These are phyloP conservation scores for Fusarium graminum DNA, from an alignment of 2,329 filamentous ascomycete genomes.

Conservation along the genomic window DNA sequence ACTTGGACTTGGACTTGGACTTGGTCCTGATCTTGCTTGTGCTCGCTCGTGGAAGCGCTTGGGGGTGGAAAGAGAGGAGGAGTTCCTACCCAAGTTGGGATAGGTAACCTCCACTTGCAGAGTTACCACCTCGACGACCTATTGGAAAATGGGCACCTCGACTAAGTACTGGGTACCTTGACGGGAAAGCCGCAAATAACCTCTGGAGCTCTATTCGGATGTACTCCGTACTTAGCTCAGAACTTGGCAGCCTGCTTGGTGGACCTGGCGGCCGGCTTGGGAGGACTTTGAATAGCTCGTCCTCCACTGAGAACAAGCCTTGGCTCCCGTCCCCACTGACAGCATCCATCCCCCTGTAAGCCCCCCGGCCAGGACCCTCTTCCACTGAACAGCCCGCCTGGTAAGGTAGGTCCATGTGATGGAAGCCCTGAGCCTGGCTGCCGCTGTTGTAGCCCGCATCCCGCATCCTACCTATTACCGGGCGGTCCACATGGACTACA, in stretches of 20 bases:
- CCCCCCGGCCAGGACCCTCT: conserved; percentile 21
- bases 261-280: conserved; percentile 31
- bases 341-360: conserved; percentile 36
- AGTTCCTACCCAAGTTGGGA: conserved; percentile 43
- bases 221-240: conserved; percentile 34
- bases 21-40: conserved; percentile 21
- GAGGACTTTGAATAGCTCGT: conserved; percentile 34
- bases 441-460: conserved; percentile 30
- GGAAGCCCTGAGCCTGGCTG: conserved; percentile 21
- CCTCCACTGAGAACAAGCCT: conserved; percentile 38
- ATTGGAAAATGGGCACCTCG: conserved; percentile 16
- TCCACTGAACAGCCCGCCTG: conserved; percentile 25
- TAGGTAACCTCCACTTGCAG: conserved; percentile 31
- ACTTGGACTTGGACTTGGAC: conserved; percentile 20
- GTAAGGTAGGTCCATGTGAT: background rate
- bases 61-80: conserved; percentile 41
- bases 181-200: background rate
- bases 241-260: conserved; percentile 31
- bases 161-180: conserved; percentile 29
- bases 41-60: conserved; percentile 38
- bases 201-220: background rate
- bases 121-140: conserved; percentile 19
- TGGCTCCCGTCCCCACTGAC: conserved; percentile 43
- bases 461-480: background rate
- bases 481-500: conserved; percentile 26